Percentiles rank a stretch among this genome's conserved stretches.
phyloP scores from a whole-genome alignment of 2,329 filamentous ascomycete genomes.

The Lasiodiplodia sp. region DNA sequence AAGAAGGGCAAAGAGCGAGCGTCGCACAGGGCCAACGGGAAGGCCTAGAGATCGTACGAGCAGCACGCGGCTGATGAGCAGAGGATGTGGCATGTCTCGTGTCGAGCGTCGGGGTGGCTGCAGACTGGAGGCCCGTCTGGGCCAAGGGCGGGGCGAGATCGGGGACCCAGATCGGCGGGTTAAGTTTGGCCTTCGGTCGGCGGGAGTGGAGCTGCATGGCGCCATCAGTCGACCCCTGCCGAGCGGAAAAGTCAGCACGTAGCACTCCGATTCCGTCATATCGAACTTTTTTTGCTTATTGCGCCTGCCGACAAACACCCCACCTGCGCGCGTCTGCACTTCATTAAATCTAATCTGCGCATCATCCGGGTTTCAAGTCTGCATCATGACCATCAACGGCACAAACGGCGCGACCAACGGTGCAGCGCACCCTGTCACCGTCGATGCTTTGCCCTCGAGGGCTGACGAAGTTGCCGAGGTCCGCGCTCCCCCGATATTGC shows the following conservation, averaged over 20 bases:
- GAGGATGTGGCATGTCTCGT: constrained; percentile 9
- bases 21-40: constrained; percentile 11
- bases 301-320: constrained; percentile 12
- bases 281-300: constrained; percentile 23
- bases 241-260: constrained; percentile 26
- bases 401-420: constrained; percentile 32
- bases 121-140: background rate
- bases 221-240: constrained; percentile 22
- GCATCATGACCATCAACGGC: constrained; percentile 37
- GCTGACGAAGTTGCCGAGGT: constrained; percentile 50
- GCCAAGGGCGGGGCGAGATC: constrained; percentile 2
- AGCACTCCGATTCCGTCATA: constrained; percentile 16
- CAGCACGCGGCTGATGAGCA: constrained; percentile 6
- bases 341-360: constrained; percentile 10
- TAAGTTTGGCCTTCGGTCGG: constrained; percentile 9
- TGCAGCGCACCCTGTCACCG: constrained; percentile 35
- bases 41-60: constrained; percentile 16
- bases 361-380: background rate
- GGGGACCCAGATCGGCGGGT: constrained; percentile 10
- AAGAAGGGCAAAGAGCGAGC: constrained; percentile 33
- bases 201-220: constrained; percentile 19
- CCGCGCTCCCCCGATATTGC: constrained; percentile 31
- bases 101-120: background rate
- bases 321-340: constrained; percentile 3
- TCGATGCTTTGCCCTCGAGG: constrained; percentile 32